Evolutionary conservation across 768 basidiomycete genomes (phyloP).

Genomic region (Aureoboletus auriporus): DNA sequence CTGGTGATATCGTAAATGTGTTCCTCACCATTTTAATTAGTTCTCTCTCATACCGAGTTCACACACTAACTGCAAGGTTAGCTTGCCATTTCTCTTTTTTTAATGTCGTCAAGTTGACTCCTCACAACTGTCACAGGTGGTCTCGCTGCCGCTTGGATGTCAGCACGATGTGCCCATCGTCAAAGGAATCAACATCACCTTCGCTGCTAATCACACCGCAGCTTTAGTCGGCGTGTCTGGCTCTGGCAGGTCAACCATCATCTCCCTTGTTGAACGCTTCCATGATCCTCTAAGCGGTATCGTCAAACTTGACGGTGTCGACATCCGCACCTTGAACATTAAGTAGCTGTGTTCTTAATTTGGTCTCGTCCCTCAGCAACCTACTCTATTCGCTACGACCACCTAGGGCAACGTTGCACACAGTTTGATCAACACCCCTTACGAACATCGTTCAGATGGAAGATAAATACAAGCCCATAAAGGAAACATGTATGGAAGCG

Average conservation of each 20-base stretch:
- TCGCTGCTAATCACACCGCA: too few species aligned
- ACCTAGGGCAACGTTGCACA: constrained; percentile 81
- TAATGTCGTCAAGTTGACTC: background rate
- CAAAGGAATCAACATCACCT: constrained; percentile 61
- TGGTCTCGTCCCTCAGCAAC: constrained; percentile 87
- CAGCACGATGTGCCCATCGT: constrained; percentile 72
- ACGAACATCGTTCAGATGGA: constrained; percentile 66
- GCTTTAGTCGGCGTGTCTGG: too few species aligned
- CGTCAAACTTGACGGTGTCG: constrained; percentile 73
- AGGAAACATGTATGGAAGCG: constrained; percentile 83
- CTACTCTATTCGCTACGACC: constrained; percentile 79
- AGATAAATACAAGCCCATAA: constrained; percentile 71
- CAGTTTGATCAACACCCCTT: constrained; percentile 72
- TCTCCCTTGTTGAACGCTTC: constrained; percentile 75
- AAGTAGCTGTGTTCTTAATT: constrained; percentile 86
- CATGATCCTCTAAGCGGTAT: constrained; percentile 74
- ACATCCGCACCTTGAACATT: constrained; percentile 70
- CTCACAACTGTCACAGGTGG: constrained; percentile 67
- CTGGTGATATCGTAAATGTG: constrained; percentile 79
- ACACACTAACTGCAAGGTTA: constrained; percentile 85
- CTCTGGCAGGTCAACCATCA: too few species aligned
- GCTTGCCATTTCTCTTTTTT: background rate
- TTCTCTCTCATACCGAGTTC: constrained; percentile 76
- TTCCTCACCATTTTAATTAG: constrained; percentile 83
- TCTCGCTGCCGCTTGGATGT: constrained; percentile 79